Evolutionary conservation across 345 rosid species (phyloP).

Genomic region (Arabis alpina): DNA sequence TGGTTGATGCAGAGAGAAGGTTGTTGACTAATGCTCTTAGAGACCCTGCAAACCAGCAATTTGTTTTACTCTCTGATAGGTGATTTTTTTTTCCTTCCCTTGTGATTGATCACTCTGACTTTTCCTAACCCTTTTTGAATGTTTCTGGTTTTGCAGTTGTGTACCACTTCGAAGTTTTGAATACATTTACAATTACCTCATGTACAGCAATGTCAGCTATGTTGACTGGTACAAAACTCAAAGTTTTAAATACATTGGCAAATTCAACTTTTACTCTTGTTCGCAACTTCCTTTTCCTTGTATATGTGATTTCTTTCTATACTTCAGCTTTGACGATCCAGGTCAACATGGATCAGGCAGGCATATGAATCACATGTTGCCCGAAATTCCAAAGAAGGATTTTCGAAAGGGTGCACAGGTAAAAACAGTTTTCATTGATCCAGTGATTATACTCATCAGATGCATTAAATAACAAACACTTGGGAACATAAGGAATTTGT

Average conservation of each 20-base stretch:
- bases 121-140: slow-evolving; percentile 9
- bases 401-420: slow-evolving; percentile 99
- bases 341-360: slow-evolving; percentile 98
- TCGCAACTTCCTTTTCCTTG: slow-evolving; percentile 14
- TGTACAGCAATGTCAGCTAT: slow-evolving; percentile 84
- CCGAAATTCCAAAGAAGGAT: slow-evolving; percentile 78
- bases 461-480: slow-evolving; percentile 6
- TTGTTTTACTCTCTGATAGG: slow-evolving; percentile 72
- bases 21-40: slow-evolving; percentile 60
- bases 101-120: slow-evolving; percentile 3
- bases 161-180: slow-evolving; percentile 88
- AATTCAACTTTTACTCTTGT: slow-evolving; percentile 6
- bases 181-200: slow-evolving; percentile 79
- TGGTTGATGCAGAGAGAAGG: slow-evolving; percentile 71
- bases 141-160: slow-evolving; percentile 65
- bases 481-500: background rate
- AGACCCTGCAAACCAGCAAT: slow-evolving; percentile 67
- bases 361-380: slow-evolving; percentile 91
- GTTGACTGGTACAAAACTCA: slow-evolving; percentile 75
- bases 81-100: slow-evolving; percentile 19
- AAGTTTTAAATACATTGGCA: background rate
- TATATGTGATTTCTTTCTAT: slow-evolving; percentile 1
- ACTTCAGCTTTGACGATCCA: slow-evolving; percentile 86
- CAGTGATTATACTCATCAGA: slow-evolving; percentile 2
- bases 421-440: background rate